Percentiles rank a stretch among this genome's conserved stretches.
Conservation (phyloP, 306 rosid genomes). For the Citrullus mucosospermus region DNA sequence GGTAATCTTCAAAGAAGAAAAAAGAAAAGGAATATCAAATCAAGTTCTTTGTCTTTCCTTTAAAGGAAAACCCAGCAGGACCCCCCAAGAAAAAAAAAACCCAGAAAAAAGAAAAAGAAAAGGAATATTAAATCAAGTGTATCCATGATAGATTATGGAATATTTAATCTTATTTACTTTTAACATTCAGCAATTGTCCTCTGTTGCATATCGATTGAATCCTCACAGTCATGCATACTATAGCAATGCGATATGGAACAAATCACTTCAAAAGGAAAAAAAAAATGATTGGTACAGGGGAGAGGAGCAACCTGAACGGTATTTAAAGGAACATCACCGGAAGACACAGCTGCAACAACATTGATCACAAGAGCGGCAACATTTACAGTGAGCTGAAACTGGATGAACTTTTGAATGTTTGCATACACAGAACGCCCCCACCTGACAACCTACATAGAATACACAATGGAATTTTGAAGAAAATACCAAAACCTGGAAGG, state of each 20-base stretch:
- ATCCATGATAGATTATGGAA: not conserved
- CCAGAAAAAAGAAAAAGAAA: no score
- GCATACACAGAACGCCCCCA: conserved; percentile 99
- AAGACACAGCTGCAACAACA: conserved; percentile 78
- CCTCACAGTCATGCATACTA: not conserved
- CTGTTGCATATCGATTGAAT: not conserved
- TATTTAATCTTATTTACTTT: not conserved
- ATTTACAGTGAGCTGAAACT: conserved; percentile 93
- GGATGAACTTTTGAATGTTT: conserved; percentile 94
- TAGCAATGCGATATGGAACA: not conserved
- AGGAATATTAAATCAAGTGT: no score
- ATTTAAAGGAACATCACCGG: conserved; percentile 82
- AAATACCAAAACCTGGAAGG: not conserved
- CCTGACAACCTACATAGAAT: conserved; percentile 67
- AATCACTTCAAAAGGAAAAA: not conserved
- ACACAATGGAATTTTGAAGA: not conserved
- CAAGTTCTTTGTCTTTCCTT: no score
- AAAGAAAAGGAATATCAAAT: no score
- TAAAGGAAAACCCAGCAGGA: no score
- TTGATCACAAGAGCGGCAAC: conserved; percentile 95
- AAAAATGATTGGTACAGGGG: not conserved
- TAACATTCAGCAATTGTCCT: not conserved
- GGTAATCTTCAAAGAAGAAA: not conserved
- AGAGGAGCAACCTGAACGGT: conserved; percentile 69
- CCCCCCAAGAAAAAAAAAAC: no score